Conservation (phyloP, 805 yeast genomes). For the Scheffersomyces spartinae region DNA sequence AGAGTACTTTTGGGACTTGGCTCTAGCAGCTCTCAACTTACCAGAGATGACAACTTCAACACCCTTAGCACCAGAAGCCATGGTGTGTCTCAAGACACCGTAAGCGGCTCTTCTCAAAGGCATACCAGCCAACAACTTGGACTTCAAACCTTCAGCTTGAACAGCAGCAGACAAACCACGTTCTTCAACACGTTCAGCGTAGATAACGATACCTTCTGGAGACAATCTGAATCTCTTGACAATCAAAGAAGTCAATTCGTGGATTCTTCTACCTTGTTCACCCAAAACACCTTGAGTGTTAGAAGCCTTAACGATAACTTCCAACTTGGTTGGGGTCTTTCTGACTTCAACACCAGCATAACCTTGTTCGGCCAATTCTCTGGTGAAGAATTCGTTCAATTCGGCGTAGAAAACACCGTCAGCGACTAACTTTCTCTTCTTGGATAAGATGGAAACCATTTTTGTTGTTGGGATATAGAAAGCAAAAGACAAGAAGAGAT, state of each 20-base stretch:
- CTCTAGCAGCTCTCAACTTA: conserved; percentile 99
- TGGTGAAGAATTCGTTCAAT: conserved; percentile 99
- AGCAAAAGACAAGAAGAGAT: too few species aligned
- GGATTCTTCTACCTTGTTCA: conserved; percentile 99
- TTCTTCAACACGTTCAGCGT: conserved; percentile 99
- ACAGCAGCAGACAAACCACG: conserved; percentile 99
- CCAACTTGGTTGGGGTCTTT: conserved; percentile 96
- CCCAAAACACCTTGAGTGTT: conserved; percentile 98
- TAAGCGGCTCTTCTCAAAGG: conserved; percentile 99
- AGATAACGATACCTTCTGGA: conserved; percentile 86
- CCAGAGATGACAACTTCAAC: conserved; percentile 99
- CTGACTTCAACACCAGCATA: conserved; percentile 99
- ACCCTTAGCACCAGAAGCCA: conserved; percentile 99
- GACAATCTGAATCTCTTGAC: conserved; percentile 98
- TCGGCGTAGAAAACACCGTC: conserved; percentile 99
- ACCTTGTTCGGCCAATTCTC: conserved; percentile 99
- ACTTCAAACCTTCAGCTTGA: conserved; percentile 97
- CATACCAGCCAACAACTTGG: conserved; percentile 96
- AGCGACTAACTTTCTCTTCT: conserved; percentile 99
- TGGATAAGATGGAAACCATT: conserved; percentile 53
- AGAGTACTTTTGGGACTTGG: conserved; percentile 99
- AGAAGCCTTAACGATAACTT: conserved; percentile 97
- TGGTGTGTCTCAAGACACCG: conserved; percentile 99
- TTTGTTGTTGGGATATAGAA: too few species aligned
- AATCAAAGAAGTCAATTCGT: conserved; percentile 93